A percentile compares a stretch with the other conserved stretches of the same genome.
Conservation (phyloP, 331 rosid species). For the Quercus phellos region DNA sequence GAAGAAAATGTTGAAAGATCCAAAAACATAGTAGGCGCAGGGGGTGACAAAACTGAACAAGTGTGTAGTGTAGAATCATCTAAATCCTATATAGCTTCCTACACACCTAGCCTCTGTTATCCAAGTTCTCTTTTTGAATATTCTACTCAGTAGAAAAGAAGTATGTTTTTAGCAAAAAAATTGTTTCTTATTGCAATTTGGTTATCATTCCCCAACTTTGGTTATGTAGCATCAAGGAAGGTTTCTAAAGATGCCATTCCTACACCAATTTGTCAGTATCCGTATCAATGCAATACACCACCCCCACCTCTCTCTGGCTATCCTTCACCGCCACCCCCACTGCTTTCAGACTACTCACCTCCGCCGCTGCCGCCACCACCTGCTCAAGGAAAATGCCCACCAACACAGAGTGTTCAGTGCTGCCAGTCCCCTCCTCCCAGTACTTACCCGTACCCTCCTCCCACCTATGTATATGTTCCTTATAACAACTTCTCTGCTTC, state of each 20-base stretch:
- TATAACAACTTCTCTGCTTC: conserved; percentile 24
- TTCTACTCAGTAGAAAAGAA: background rate
- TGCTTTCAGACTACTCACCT: conserved; percentile 4
- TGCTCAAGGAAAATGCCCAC: conserved; percentile 48
- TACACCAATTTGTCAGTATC: conserved; percentile 21
- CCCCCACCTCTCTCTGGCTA: conserved; percentile 11
- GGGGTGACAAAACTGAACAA: background rate
- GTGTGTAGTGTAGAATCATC: background rate
- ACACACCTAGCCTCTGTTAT: background rate
- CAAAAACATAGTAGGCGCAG: background rate
- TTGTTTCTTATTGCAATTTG: conserved; percentile 8
- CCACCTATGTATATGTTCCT: conserved; percentile 37
- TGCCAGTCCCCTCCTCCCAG: conserved; percentile 44
- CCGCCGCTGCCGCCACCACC: background rate
- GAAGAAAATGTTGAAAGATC: conserved; percentile 10
- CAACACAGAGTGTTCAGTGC: conserved; percentile 37
- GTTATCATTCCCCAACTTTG: conserved; percentile 9
- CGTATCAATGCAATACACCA: conserved; percentile 23
- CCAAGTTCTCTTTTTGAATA: background rate
- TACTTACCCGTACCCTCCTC: background rate
- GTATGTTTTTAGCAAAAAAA: conserved; percentile 8
- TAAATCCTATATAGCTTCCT: background rate
- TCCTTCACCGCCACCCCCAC: conserved; percentile 15
- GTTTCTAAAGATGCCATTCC: conserved; percentile 1
- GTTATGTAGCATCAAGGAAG: background rate